Conservation (phyloP, 805 yeast genomes). For the Zygosaccharomyces rouxii region DNA sequence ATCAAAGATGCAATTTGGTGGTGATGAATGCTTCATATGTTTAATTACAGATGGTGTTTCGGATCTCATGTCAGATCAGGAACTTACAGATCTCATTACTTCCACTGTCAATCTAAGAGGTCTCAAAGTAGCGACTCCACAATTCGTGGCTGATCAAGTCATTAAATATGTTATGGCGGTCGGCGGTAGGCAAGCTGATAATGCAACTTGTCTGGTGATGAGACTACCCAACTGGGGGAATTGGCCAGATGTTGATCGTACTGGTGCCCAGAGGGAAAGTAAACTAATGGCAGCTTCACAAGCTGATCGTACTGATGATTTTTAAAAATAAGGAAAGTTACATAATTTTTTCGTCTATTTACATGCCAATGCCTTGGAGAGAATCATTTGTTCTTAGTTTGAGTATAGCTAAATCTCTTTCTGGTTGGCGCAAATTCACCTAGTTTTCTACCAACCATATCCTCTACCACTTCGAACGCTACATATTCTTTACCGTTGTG, state of each 20-base stretch:
- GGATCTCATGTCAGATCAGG: conserved; percentile 79
- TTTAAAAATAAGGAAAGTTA: conserved; percentile 1
- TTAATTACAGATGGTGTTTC: conserved; percentile 87
- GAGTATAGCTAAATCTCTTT: conserved; percentile 78
- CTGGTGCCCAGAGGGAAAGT: conserved; percentile 76
- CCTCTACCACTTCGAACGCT: conserved; percentile 78
- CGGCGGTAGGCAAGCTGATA: conserved; percentile 76
- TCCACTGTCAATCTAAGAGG: conserved; percentile 59
- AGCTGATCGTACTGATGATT: conserved; percentile 16
- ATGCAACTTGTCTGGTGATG: conserved; percentile 86
- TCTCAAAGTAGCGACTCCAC: conserved; percentile 72
- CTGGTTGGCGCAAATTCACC: conserved; percentile 96
- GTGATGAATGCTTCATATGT: conserved; percentile 82
- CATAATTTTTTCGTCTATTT: conserved; percentile 1
- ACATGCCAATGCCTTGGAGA: conserved; percentile 4
- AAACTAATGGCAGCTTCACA: conserved; percentile 38
- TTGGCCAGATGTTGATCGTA: conserved; percentile 82
- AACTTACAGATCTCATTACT: conserved; percentile 79
- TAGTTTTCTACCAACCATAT: conserved; percentile 93
- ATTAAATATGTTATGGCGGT: conserved; percentile 77
- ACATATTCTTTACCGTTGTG: conserved; percentile 96
- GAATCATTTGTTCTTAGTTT: conserved; percentile 54
- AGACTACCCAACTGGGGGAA: conserved; percentile 88
- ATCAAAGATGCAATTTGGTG: conserved; percentile 51
- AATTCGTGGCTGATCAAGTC: conserved; percentile 78